phyloP scores from a whole-genome alignment of 805 yeast species.

The Suhomyces prunicola region DNA sequence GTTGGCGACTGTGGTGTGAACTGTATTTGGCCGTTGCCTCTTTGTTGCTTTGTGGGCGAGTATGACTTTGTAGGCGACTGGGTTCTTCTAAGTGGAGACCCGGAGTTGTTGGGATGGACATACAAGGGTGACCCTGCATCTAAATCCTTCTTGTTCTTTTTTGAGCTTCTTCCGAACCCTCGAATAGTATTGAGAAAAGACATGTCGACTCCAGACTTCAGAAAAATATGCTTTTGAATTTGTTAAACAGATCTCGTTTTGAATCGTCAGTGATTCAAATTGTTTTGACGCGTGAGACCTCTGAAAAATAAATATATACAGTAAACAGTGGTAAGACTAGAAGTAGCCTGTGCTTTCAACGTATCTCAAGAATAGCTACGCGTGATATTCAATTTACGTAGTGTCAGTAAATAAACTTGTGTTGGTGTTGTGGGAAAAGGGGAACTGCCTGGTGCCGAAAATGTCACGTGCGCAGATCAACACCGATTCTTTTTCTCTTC shows the following conservation, averaged over 20 bases:
- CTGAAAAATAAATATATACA: background rate
- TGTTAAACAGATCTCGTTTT: background rate
- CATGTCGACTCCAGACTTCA: slow-evolving; percentile 21
- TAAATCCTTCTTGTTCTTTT: slow-evolving; percentile 41
- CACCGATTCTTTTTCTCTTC: background rate
- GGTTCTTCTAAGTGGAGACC: slow-evolving; percentile 34
- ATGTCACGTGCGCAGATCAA: background rate
- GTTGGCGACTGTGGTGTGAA: slow-evolving; percentile 25
- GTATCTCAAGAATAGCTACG: background rate
- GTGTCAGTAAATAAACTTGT: background rate
- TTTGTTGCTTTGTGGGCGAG: slow-evolving; percentile 33
- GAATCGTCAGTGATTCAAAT: background rate
- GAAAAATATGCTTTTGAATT: too few relatives aligned
- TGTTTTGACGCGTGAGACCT: background rate
- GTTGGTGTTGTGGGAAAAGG: background rate
- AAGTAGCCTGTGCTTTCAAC: background rate
- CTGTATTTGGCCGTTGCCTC: slow-evolving; percentile 14
- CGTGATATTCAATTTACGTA: background rate
- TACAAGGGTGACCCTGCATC: slow-evolving; percentile 31
- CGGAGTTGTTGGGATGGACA: slow-evolving; percentile 28
- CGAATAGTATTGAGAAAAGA: slow-evolving; percentile 47
- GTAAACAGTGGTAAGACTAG: background rate
- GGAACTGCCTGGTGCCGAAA: background rate
- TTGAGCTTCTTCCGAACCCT: slow-evolving; percentile 46
- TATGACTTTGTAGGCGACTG: slow-evolving; percentile 43